Percentiles rank a stretch among this genome's conserved stretches.
Evolutionary conservation across 768 basidiomycete species (phyloP).

Genomic region (Melanogaster broomeanus): DNA sequence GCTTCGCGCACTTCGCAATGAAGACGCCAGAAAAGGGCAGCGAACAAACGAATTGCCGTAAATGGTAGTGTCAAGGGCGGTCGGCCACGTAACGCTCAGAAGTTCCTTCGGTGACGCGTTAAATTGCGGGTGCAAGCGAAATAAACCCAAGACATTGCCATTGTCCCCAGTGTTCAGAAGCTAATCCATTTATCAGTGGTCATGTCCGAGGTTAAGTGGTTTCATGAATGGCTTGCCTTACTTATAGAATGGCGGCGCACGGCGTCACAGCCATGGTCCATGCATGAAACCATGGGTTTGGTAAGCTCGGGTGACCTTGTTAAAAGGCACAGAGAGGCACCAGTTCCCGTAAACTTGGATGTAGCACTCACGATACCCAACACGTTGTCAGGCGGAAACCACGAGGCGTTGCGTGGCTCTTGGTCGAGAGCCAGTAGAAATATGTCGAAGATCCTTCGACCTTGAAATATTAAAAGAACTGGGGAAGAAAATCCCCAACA

Average conservation of each 20-base stretch:
- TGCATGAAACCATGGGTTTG: constrained; percentile 23
- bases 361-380: constrained; percentile 9
- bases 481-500: constrained; percentile 2
- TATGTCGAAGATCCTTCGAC: constrained; percentile 15
- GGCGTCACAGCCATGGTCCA: constrained; percentile 3
- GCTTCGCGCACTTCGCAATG: constrained; percentile 28
- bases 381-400: constrained; percentile 10
- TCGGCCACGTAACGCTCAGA: constrained; percentile 33
- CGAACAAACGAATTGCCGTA: constrained; percentile 39
- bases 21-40: constrained; percentile 32
- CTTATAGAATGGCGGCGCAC: constrained; percentile 12
- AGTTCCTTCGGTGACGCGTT: constrained; percentile 32
- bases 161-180: constrained; percentile 21
- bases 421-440: constrained; percentile 16
- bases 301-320: constrained; percentile 19
- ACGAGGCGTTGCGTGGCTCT: constrained; percentile 16
- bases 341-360: constrained; percentile 8
- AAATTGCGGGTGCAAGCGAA: constrained; percentile 32
- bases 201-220: constrained; percentile 21
- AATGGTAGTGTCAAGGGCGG: constrained; percentile 38
- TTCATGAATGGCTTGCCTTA: constrained; percentile 18
- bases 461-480: constrained; percentile 9
- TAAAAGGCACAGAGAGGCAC: constrained; percentile 7
- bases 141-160: constrained; percentile 22
- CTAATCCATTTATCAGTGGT: constrained; percentile 10